Evolutionary conservation across 148 eudicot species (phyloP), one percentile per base, ranked within the genome.

Genomic region (Chenopodium album): DNA sequence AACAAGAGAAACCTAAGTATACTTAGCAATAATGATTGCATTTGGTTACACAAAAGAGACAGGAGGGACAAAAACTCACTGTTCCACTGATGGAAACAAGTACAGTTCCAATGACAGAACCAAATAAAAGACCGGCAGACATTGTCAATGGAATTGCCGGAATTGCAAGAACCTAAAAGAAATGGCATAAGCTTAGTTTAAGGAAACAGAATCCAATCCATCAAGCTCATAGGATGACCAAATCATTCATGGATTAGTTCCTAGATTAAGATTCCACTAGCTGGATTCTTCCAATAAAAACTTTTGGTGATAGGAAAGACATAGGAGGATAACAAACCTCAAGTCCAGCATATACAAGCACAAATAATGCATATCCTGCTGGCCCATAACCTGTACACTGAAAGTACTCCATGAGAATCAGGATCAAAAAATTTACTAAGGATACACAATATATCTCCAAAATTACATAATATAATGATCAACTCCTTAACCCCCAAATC

Each of bases 71-170:
- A 68, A 82, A 84, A 83, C 93, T 92, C 81, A 97, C 99, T 13
- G 99, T 97, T 90, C 99, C 99, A 87, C 99, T 92, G 5, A 97
- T 90, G 52, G 99, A 97, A 74, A 97, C 99, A 75, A 97, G 85
- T 46, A 97, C 85, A 4, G 99, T 97, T 71, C 98, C 99, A 31
- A 89, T 94, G 77, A 92, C 20, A 41, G 94, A 86, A 76, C 99
- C 99, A 86, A 97, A 97, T 41, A 97, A 91, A 80, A 97, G 94
- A 78, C 99, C 99, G 65, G 99, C 99, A 78, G 99, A 94, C 97
- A 97, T 90, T 41, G 99, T 97, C 92, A 97, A 86, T 31, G 99
- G 99, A 80, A 97, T 86, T 69, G 99, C 99, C 71, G 99, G 99
- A 86, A 97, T 89, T 81, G 99, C 99, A 87, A 97, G 97, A 75